Evolutionary conservation across 108 stramenopile species (phyloP), one percentile per base, ranked within the genome.

Genomic region (Nitzschia sp.): DNA sequence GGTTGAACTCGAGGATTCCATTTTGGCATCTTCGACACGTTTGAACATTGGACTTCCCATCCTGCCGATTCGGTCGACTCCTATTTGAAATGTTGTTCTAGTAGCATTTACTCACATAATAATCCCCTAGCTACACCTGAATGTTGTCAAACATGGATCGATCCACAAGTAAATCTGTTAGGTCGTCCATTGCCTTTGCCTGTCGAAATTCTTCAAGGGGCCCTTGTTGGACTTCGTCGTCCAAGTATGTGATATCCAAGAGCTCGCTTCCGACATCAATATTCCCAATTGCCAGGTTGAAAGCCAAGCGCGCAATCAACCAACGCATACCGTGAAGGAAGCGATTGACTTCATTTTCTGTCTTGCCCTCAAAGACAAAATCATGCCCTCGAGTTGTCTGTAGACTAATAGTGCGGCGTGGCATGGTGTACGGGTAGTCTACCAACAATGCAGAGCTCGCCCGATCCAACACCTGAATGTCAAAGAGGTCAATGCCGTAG

Each of bases 251-350:
- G 15, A 64, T 9, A 15, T 79, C 78, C 3, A 82, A 21, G 67
- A 86, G 48, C 43, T 86, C 85, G 37, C 65, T 71, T 53, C 69
- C 60, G 6, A 80, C 76, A 51, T 68, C 65, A 0, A 63, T 22
- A 38, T 82, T 82, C 0, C 81, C 85, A 63, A 80, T 71, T 24
- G 80, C 76, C 24, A 86, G 37, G 53, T 82, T 82, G 62, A 77
- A 82, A 20, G 85, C 48, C 14, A 86, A 52, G n/a, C 79, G 72
- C 0, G 81, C 79, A 64, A 82, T 54, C 3, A 86, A 15, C 85
- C 76, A 82, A 41, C 72, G 52, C 53, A 86, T 63, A 0, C 85
- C 85, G 20, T 73, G 79, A 1, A 86, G 73, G 50, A 86, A 78
- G 6, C 73, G 63, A 40, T 51, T n/a, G 6, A 73, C 70, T 6